Conservation (phyloP, 2,329 filamentous ascomycete species). For the Clarireedia hainanense region DNA sequence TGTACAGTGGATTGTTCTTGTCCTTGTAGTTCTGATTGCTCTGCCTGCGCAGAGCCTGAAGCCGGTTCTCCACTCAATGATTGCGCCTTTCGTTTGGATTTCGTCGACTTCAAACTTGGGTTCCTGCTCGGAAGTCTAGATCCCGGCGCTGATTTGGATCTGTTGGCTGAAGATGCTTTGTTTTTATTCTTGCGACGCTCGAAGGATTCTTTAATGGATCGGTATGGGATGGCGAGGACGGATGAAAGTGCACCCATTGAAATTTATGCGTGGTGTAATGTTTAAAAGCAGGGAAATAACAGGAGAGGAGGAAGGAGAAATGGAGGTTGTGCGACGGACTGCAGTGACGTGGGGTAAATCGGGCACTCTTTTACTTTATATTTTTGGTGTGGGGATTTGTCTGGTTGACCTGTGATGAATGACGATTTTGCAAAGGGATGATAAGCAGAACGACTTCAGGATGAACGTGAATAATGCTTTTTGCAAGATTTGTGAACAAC, state of each 20-base stretch:
- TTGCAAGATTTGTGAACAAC: too few species aligned
- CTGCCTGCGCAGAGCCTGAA: neutral
- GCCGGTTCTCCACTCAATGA: slow-evolving; percentile 3
- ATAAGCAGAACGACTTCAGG: too few species aligned
- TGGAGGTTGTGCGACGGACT: neutral
- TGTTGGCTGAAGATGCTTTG: neutral
- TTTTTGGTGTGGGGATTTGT: neutral
- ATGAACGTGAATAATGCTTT: too few species aligned
- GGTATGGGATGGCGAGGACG: slow-evolving; percentile 9
- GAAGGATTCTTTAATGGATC: slow-evolving; percentile 11
- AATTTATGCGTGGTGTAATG: neutral
- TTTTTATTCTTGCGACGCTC: neutral
- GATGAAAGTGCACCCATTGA: slow-evolving; percentile 20
- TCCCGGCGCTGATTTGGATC: neutral
- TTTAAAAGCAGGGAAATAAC: neutral
- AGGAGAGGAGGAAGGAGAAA: neutral
- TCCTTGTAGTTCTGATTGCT: neutral
- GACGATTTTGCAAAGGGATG: too few species aligned
- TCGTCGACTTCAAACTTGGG: neutral
- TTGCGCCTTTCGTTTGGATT: neutral
- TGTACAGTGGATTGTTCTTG: neutral
- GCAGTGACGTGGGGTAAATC: slow-evolving; percentile 7
- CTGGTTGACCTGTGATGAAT: too few species aligned
- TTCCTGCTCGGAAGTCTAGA: neutral
- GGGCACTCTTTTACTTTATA: neutral